Base-by-base conservation (phyloP, 345 rosid species). In the Hibiscus tridactylites region DNA sequence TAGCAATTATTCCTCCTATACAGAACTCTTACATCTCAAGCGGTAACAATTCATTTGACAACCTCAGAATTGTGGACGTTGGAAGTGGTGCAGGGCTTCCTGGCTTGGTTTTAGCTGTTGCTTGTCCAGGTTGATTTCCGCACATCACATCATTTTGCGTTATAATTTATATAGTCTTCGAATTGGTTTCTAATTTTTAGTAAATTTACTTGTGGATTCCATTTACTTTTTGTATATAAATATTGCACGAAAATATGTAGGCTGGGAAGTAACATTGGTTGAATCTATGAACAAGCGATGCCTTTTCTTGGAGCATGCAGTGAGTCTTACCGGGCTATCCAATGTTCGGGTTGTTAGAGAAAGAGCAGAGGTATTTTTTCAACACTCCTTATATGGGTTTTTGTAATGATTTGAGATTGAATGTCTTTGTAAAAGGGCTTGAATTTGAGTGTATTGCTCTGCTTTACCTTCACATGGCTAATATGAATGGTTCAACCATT, bases 71-170 rank as follows among this genome's bases (percentile, higher is more conserved):
- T 28, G 87, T 94, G 53, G 97, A 94, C 78, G 96, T 94, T 54
- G 98, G 98, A 67, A 90, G 83, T 5, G 97, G 97, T 2, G 84
- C 96, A 0, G 98, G 97, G 33, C 97, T 91, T 80, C 98, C 97
- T 21, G 98, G 98, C 9, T 33, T 94, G 75, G 76, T 94, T 77
- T 81, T 91, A 61, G 98, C 98, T 42, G 88, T 91, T 73, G 96
- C 92, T 35, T 71, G 88, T 58, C 95, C 95, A 37, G 91, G 96
- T 91, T 61, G 35, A 35, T 52, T 65, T 19, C 15, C 10, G 61
- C 53, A 24, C 12, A n/a, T 21, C 5, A 28, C 26, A 9, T 16
- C 1, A 2, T 54, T 44, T 65, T 6, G 17, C 11, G 0, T 12
- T 44, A 44, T 65, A 24, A 21, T 24, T 65, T 65, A 12, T 44